A percentile compares a stretch with the other conserved stretches of the same genome.
Conservation (phyloP, 1,284 basidiomycete genomes). For the Phylloporus sp. region DNA sequence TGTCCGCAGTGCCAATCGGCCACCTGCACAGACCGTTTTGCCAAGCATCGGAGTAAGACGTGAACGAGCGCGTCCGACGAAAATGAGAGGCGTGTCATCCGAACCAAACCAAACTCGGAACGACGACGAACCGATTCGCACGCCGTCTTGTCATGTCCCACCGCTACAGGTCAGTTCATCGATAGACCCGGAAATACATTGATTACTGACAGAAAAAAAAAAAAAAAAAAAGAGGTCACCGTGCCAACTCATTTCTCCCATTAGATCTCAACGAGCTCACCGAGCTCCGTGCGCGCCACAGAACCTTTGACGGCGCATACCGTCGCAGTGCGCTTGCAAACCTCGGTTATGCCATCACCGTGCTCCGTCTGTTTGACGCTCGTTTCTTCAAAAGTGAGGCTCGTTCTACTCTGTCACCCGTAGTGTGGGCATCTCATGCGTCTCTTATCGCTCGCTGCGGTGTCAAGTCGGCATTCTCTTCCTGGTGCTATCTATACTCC, state of each 20-base stretch:
- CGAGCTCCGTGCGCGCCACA: conserved; percentile 76
- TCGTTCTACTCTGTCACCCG: neutral
- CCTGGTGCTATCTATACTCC: conserved; percentile 61
- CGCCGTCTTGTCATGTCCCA: conserved; percentile 15
- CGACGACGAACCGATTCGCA: conserved; percentile 28
- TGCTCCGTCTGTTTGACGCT: conserved; percentile 76
- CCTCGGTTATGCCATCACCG: conserved; percentile 74
- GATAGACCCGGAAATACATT: no score
- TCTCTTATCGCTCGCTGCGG: neutral
- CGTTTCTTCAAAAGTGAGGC: conserved; percentile 67
- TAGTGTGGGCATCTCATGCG: neutral
- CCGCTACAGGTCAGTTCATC: conserved; percentile 39
- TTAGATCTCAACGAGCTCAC: conserved; percentile 67
- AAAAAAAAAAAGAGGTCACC: conserved; percentile 54
- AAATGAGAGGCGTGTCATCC: conserved; percentile 14
- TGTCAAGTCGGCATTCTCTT: conserved; percentile 72
- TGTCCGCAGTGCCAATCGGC: conserved; percentile 32
- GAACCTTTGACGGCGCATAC: conserved; percentile 85
- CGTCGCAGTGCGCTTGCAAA: conserved; percentile 74
- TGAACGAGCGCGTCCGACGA: conserved; percentile 2
- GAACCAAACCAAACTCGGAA: conserved; percentile 14
- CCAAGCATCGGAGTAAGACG: conserved; percentile 23
- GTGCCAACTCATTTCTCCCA: conserved; percentile 58
- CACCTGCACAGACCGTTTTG: conserved; percentile 24
- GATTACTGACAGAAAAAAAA: no score